These are phyloP conservation scores for Blastocystis hominis DNA, from an alignment of 352 stramenopile genomes.

Conservation along the genomic window DNA sequence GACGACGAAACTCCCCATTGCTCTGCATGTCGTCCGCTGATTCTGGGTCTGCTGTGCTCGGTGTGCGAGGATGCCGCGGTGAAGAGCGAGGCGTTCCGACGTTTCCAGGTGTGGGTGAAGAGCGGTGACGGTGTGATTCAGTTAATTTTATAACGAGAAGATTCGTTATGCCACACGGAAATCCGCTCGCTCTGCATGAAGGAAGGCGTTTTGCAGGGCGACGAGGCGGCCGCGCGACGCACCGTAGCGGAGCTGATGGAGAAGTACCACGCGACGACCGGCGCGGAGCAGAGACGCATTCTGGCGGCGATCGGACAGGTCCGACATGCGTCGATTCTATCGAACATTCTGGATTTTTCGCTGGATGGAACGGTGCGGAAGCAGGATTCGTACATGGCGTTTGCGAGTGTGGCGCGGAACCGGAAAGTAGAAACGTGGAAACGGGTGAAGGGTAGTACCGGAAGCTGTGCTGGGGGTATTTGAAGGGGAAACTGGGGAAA, in stretches of 20 bases:
- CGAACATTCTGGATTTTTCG: conserved; percentile 70
- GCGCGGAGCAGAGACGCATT: conserved; percentile 50
- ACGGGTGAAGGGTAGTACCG: background rate
- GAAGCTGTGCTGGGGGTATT: conserved; percentile 68
- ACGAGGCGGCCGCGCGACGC: conserved; percentile 63
- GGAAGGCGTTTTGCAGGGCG: conserved; percentile 67
- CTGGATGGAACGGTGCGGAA: conserved; percentile 66
- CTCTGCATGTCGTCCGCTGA: background rate
- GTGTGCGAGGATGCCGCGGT: background rate
- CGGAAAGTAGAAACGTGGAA: conserved; percentile 60
- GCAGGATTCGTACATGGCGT: conserved; percentile 67
- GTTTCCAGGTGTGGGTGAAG: conserved; percentile 1
- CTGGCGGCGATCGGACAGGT: conserved; percentile 66
- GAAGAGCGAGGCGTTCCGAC: background rate
- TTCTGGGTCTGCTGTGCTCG: background rate
- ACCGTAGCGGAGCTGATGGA: conserved; percentile 69
- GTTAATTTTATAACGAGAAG: background rate
- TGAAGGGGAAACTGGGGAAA: conserved; percentile 68
- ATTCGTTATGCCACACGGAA: conserved; percentile 6
- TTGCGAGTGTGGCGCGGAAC: conserved; percentile 67
- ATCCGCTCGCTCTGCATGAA: conserved; percentile 59
- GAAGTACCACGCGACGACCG: conserved; percentile 61
- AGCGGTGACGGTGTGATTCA: background rate
- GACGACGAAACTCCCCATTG: background rate
- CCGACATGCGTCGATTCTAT: conserved; percentile 63